phyloP scores from a whole-genome alignment of 345 rosid species.

The Moringa oleifera region DNA sequence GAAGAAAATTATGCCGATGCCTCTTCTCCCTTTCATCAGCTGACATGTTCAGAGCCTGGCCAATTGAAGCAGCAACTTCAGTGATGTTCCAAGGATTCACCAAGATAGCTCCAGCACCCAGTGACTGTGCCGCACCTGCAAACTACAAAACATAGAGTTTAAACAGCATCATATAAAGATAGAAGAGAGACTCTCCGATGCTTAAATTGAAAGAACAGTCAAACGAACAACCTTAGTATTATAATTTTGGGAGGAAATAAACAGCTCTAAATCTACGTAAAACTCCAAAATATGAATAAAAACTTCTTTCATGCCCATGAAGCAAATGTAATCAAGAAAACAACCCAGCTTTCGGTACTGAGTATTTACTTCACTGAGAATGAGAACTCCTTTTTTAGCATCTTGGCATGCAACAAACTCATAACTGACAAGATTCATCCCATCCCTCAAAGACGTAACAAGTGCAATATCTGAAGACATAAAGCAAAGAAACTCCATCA shows the following conservation, averaged over 20 bases:
- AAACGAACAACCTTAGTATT: neutral
- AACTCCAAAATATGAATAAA: neutral
- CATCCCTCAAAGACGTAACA: slow-evolving; percentile 96
- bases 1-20: slow-evolving; percentile 69
- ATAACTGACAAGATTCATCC: slow-evolving; percentile 99
- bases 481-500: slow-evolving; percentile 6
- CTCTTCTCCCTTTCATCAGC: slow-evolving; percentile 91
- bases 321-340: slow-evolving; percentile 3
- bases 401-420: slow-evolving; percentile 99
- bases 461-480: slow-evolving; percentile 80
- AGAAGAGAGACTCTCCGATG: neutral
- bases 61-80: slow-evolving; percentile 94
- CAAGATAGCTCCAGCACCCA: slow-evolving; percentile 98
- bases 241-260: neutral
- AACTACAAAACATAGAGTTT: slow-evolving; percentile 42
- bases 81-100: slow-evolving; percentile 99
- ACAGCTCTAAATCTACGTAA: neutral
- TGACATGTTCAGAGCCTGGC: slow-evolving; percentile 73
- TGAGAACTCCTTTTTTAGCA: slow-evolving; percentile 94
- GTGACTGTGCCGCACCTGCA: slow-evolving; percentile 99
- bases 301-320: neutral
- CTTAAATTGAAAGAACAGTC: neutral
- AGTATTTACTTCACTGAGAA: slow-evolving; percentile 90
- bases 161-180: neutral
- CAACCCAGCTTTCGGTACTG: neutral